Percentiles rank a stretch among this genome's conserved stretches.
phyloP scores from a whole-genome alignment of 371 early-diverging fungal genomes.

The Batkoa obscura region DNA sequence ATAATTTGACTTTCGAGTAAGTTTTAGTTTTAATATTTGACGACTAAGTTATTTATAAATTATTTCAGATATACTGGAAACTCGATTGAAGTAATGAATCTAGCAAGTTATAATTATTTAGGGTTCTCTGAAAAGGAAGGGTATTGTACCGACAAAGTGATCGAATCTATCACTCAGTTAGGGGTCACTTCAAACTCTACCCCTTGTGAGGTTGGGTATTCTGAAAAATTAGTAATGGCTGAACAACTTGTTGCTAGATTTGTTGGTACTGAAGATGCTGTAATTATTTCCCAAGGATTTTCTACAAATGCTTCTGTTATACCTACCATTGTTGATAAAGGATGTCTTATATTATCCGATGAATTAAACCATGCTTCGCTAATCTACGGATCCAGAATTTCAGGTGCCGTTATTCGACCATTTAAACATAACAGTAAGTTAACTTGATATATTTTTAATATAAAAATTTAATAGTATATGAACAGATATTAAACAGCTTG shows the following conservation, averaged over 20 bases:
- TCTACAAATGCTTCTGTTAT: constrained; percentile 96
- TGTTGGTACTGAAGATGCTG: constrained; percentile 83
- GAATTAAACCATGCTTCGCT: constrained; percentile 96
- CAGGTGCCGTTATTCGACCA: constrained; percentile 82
- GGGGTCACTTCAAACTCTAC: constrained; percentile 47
- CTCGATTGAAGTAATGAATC: constrained; percentile 65
- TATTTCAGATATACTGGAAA: constrained; percentile 50
- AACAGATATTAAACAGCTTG: constrained; percentile 46
- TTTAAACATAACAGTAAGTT: constrained; percentile 79
- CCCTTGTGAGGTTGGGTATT: constrained; percentile 46
- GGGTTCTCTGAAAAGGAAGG: constrained; percentile 89
- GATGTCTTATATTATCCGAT: constrained; percentile 89
- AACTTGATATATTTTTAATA: neutral
- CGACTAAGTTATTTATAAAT: neutral
- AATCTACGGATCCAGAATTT: constrained; percentile 87
- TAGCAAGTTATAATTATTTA: constrained; percentile 98
- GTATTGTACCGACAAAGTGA: constrained; percentile 83
- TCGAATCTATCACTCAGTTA: constrained; percentile 34
- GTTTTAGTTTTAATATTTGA: constrained; percentile 3
- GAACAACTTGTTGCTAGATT: constrained; percentile 93
- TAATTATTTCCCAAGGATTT: constrained; percentile 96
- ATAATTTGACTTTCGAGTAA: constrained; percentile 62
- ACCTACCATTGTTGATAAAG: constrained; percentile 81
- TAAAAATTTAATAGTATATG: constrained; percentile 11
- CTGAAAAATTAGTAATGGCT: constrained; percentile 48